Conservation (phyloP, 768 basidiomycete genomes). For the Dioszegia aurantiaca region DNA sequence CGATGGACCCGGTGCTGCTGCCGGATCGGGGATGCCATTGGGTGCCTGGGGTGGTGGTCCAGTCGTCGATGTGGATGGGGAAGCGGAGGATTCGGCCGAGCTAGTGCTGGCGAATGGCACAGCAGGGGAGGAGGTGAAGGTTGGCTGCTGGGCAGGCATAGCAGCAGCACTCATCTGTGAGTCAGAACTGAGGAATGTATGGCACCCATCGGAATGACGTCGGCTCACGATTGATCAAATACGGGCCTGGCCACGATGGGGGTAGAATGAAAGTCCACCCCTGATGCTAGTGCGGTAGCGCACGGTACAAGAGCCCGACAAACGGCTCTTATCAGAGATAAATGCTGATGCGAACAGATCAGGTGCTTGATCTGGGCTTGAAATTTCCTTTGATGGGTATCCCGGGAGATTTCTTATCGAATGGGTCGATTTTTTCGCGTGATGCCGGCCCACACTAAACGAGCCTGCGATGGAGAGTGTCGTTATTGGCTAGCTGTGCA, state of each 20-base stretch:
- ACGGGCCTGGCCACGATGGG: background rate
- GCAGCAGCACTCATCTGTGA: constrained; percentile 1
- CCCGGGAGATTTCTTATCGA: no score
- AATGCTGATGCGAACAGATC: background rate
- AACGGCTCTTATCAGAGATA: no score
- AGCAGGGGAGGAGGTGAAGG: background rate
- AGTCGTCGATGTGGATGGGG: background rate
- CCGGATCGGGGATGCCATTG: background rate
- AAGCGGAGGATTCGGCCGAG: background rate
- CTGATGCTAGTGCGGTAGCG: no score
- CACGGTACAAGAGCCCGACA: no score
- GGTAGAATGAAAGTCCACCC: background rate
- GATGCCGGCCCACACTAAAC: no score
- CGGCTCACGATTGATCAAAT: background rate
- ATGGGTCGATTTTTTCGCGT: no score
- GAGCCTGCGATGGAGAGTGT: no score
- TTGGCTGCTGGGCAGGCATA: constrained; percentile 7
- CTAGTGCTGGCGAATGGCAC: background rate
- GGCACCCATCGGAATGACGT: no score
- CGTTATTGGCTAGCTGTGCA: no score
- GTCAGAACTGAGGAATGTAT: no score
- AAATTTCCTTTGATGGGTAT: background rate
- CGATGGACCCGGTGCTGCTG: constrained; percentile 5
- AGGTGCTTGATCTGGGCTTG: background rate
- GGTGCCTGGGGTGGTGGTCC: background rate